Percentiles rank a stretch among this genome's conserved stretches.
These are phyloP conservation scores for Termitomyces sp. DNA, from an alignment of 768 basidiomycete species.

Conservation along the genomic window DNA sequence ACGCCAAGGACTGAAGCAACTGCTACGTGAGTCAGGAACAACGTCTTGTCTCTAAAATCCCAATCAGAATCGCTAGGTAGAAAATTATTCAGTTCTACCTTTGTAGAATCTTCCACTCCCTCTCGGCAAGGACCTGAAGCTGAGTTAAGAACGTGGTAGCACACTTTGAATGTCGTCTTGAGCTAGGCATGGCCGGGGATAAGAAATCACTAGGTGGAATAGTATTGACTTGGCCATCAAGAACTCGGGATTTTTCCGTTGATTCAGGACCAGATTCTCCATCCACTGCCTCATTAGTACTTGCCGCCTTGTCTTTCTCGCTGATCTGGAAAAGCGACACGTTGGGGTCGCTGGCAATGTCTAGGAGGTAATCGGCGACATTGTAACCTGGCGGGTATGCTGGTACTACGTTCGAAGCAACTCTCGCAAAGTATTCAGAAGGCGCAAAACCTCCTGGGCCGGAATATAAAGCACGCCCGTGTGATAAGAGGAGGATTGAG, in stretches of 20 bases:
- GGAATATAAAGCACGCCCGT: constrained; percentile 75
- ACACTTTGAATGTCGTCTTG: constrained; percentile 37
- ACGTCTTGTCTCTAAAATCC: constrained; percentile 68
- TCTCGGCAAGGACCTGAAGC: constrained; percentile 72
- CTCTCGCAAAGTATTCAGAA: constrained; percentile 58
- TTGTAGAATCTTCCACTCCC: constrained; percentile 83
- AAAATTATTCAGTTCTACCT: constrained; percentile 38
- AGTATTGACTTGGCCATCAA: constrained; percentile 10
- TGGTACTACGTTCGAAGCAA: constrained; percentile 37
- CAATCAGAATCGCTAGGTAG: background rate
- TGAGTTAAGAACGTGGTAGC: constrained; percentile 88
- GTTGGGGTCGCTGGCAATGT: constrained; percentile 74
- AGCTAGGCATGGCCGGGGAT: constrained; percentile 7
- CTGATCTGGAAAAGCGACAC: constrained; percentile 41
- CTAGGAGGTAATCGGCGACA: constrained; percentile 88
- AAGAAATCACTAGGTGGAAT: background rate
- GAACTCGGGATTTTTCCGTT: constrained; percentile 6
- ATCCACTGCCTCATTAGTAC: background rate
- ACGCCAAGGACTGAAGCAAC: constrained; percentile 76
- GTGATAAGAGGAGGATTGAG: constrained; percentile 72
- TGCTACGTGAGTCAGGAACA: constrained; percentile 77
- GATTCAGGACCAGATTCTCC: background rate
- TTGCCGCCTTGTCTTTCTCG: constrained; percentile 6
- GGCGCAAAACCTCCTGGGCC: constrained; percentile 76
- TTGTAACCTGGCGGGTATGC: constrained; percentile 82